A percentile compares a stretch with the other conserved stretches of the same genome.
These are phyloP conservation scores for Neopestalotiopsis sp. DNA, from an alignment of 2,329 filamentous ascomycete species.

Conservation along the genomic window DNA sequence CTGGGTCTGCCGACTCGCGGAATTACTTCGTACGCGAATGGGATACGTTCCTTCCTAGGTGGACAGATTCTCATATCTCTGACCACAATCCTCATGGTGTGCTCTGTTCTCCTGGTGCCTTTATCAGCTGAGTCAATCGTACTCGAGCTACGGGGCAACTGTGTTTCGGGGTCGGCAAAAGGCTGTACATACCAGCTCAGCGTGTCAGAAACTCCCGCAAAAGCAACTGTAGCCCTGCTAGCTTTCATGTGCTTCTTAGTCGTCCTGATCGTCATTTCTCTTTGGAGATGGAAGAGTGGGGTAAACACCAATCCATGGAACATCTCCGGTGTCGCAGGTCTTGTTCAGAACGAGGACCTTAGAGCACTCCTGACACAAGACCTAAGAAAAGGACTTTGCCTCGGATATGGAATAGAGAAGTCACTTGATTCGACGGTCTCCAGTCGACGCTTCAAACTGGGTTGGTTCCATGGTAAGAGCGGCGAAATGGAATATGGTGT, in stretches of 20 bases:
- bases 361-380: slow-evolving; percentile 25
- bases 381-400: slow-evolving; percentile 25
- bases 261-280: slow-evolving; percentile 28
- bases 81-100: slow-evolving; percentile 30
- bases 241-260: slow-evolving; percentile 33
- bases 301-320: slow-evolving; percentile 41
- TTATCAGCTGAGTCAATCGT: slow-evolving; percentile 35
- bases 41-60: slow-evolving; percentile 26
- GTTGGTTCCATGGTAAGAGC: slow-evolving; percentile 30
- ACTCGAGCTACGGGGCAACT: slow-evolving; percentile 34
- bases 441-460: slow-evolving; percentile 31
- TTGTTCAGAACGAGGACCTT: slow-evolving; percentile 29
- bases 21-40: slow-evolving; percentile 26
- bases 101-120: slow-evolving; percentile 34
- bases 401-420: slow-evolving; percentile 21
- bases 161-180: slow-evolving; percentile 27
- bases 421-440: slow-evolving; percentile 25
- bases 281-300: slow-evolving; percentile 36
- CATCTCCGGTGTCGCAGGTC: slow-evolving; percentile 39
- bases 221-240: slow-evolving; percentile 32
- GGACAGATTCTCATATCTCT: slow-evolving; percentile 33
- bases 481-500: slow-evolving; percentile 35
- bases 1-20: slow-evolving; percentile 32
- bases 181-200: slow-evolving; percentile 37
- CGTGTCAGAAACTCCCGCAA: slow-evolving; percentile 30